Percentiles rank a stretch among this genome's conserved stretches.
Conservation (phyloP, 129 eudicot species). For the Flaveria robusta region DNA sequence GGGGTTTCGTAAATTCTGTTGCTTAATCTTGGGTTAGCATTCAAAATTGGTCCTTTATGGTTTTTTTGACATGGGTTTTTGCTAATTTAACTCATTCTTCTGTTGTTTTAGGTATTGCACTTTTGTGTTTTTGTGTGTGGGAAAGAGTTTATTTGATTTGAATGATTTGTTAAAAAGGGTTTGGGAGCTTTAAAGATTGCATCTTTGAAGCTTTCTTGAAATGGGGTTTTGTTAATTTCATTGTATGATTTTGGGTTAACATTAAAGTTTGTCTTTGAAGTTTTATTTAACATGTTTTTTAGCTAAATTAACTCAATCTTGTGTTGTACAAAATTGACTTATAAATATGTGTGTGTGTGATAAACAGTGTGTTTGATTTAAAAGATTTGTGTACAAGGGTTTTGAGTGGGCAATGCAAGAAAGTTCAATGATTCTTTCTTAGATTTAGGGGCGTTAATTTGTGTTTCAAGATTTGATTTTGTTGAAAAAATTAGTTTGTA, state of each 20-base stretch:
- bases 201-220: constrained; percentile 29
- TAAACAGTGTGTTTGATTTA: not conserved
- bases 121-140: not conserved
- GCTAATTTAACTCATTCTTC: constrained; percentile 1
- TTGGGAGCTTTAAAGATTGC: constrained; percentile 26
- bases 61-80: constrained; percentile 17
- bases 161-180: constrained; percentile 23
- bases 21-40: constrained; percentile 16
- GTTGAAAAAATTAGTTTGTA: constrained; percentile 16
- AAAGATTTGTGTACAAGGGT: constrained; percentile 15
- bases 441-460: constrained; percentile 34
- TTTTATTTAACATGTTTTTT: constrained; percentile 20
- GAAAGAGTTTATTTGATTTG: not conserved
- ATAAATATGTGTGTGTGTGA: not conserved
- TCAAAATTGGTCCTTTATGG: not conserved
- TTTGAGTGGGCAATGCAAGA: not conserved
- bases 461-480: constrained; percentile 14
- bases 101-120: not conserved
- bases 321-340: too few relatives aligned
- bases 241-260: constrained; percentile 15
- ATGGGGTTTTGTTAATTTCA: constrained; percentile 31
- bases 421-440: constrained; percentile 17
- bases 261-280: constrained; percentile 7
- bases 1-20: constrained; percentile 28
- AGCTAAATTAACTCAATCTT: not conserved